phyloP scores from a whole-genome alignment of 257 asterid species.

The Striga asiatica region DNA sequence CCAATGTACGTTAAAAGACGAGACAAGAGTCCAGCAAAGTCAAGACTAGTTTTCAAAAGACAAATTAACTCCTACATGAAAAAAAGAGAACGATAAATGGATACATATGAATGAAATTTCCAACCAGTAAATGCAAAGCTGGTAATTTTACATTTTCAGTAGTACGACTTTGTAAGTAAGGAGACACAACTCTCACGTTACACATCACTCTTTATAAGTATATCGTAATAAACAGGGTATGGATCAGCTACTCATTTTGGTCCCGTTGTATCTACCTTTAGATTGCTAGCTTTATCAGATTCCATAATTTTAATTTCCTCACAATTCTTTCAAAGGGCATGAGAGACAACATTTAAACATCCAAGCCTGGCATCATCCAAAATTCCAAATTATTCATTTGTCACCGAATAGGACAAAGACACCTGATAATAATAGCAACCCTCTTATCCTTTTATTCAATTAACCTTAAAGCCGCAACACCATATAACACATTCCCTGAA shows the following conservation, averaged over 20 bases:
- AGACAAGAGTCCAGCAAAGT: background rate
- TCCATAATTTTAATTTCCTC: background rate
- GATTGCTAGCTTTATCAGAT: background rate
- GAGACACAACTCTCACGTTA: background rate
- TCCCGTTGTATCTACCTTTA: background rate
- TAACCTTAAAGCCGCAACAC: conserved; percentile 1
- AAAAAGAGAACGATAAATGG: too few relatives aligned
- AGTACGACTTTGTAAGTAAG: background rate
- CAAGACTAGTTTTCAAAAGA: background rate
- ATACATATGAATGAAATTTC: background rate
- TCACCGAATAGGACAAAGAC: background rate
- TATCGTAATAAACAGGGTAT: background rate
- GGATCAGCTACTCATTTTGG: background rate
- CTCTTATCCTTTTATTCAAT: background rate
- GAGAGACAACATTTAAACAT: background rate
- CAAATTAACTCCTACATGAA: too few relatives aligned
- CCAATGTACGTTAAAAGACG: background rate
- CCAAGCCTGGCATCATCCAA: background rate
- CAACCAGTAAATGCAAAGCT: background rate
- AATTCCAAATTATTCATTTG: background rate
- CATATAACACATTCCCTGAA: background rate
- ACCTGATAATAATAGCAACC: background rate
- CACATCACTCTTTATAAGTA: background rate
- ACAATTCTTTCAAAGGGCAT: background rate
- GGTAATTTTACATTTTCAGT: background rate